Evolutionary conservation across 257 asterid species (phyloP), one percentile per base, ranked within the genome.

Genomic region (Nicotiana tomentosiformis): DNA sequence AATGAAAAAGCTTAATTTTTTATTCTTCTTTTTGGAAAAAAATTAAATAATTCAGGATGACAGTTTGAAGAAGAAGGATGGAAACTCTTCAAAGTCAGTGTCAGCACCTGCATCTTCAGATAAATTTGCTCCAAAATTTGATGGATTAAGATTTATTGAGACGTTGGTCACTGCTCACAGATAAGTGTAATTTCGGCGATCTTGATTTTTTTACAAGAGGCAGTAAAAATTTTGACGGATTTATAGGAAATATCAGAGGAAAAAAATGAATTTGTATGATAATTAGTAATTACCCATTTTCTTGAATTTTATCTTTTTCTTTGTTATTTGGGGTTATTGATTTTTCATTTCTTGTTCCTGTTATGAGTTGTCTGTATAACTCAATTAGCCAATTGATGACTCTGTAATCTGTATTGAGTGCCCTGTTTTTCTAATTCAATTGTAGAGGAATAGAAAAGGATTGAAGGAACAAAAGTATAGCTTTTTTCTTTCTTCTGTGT

Each of bases 101-200:
- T n/a, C 23, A 30, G 26, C 68, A 39, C 43, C 62, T 3, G 3
- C 78, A 68, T 39, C 61, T 33, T 82, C 84, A 18, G 85, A 82
- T 46, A 82, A 82, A 82, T 82, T 82, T 72, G 81, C 81, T n/a
- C 82, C 85, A 23, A 82, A 57, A 37, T 82, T 82, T 74, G 85
- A 82, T 60, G 85, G 85, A 61, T 74, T 82, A 62, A 82, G 82
- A 39, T 82, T 82, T 66, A 82, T 82, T 57, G 85, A 82, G 39
- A 82, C 85, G 5, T 49, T 82, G 61, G 56, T 82, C 4, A 82
- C 85, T 17, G 85, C 77, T 74, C 85, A 82, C 37, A 60, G 85
- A 82, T 82, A 62, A 82, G 37, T n/a, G n/a, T 7, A 46, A 17
- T 17, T 57, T 17, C 23, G 6, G 23, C 49, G 49, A 43, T 43